Evolutionary conservation across 257 asterid genomes (phyloP), one percentile per base, ranked within the genome.

Genomic region (Thymus mandschuricus): DNA sequence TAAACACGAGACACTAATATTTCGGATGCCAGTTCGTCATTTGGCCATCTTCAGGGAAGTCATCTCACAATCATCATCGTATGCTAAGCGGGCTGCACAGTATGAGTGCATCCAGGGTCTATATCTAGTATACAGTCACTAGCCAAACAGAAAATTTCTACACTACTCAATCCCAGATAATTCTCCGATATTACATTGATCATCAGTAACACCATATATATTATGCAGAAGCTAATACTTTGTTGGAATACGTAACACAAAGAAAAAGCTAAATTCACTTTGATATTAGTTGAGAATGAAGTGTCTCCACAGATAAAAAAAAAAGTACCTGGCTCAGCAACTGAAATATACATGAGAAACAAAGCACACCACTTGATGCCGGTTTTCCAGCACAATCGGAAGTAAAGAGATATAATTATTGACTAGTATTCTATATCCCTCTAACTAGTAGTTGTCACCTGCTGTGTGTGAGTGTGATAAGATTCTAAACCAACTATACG

Each of bases 291-390:
- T 62, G 75, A 80, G 79, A 76, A 78, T 69, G 76, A 81, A 81
- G 83, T 77, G 72, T 79, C 82, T 81, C 79, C 77, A 13, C 7
- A 38, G 6, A 38, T 38, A 8, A 9, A 60, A 49, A 15, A 72
- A 75, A 60, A 75, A 45, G 64, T 69, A 60, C 78, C 78, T 71
- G 64, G 68, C 75, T 46, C 76, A 52, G 78, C 76, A 80, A 83
- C 76, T 75, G 78, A 86, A 82, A 86, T 84, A 80, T 85, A 88
- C 88, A 86, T 75, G 82, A 75, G 74, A 75, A 75, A 76, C 79
- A 78, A 76, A 73, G 80, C 68, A 81, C 81, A 75, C 57, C 72
- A 70, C 62, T 76, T 77, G 76, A 71, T 75, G 89, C 81, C 78
- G 69, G 59, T 76, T 64, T 70, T 46, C 64, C 60, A 74, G 78